Base-by-base conservation (phyloP, 495 filamentous ascomycete species). In the Hypoxylon crocopeplum region DNA sequence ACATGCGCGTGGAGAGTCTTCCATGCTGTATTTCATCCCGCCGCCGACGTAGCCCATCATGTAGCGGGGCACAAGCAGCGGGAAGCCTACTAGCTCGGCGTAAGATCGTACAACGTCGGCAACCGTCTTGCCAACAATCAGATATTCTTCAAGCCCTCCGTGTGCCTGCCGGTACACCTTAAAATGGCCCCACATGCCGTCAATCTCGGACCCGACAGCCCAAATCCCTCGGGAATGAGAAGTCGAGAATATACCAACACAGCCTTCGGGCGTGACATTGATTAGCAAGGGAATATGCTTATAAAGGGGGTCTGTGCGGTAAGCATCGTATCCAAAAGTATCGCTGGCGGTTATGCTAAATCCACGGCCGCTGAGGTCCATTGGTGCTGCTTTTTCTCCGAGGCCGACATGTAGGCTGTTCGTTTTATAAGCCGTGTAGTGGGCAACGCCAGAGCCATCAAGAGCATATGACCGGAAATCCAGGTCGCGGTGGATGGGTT, bases 241-340 rank as follows among this genome's bases (percentile, higher is more conserved):
- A 0, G 84, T 86, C 1, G 85, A 86, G 74, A 88, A 88, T 21
- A 86, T 82, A 1, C 79, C 86, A 11, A 89, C 80, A 24, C 82
- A 85, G 5, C 84, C 86, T 7, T 80, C 64, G 0, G 82, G 75
- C 1, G 79, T 83, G 4, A 81, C 83, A 50, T 86, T 85, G 69
- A 90, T 85, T 19, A 90, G 69, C 0, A 90, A 76, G 0, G 87
- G 86, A 32, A 88, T 85, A 55, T 89, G 83, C 69, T 90, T 90
- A 76, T 90, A 90, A 40, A 90, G 74, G 11, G 87, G 86, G 67
- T 90, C 87, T 36, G 85, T 84, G 15, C 82, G 80, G 67, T 88
- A 85, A 19, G 83, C 79, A 62, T 90, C 86, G 69, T 90, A 90
- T 15, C 85, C 84, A 54, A 88, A 88, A 41, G 79, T 85, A 69